phyloP scores from a whole-genome alignment of 371 early-diverging fungal species.

The Mucor racemosus region DNA sequence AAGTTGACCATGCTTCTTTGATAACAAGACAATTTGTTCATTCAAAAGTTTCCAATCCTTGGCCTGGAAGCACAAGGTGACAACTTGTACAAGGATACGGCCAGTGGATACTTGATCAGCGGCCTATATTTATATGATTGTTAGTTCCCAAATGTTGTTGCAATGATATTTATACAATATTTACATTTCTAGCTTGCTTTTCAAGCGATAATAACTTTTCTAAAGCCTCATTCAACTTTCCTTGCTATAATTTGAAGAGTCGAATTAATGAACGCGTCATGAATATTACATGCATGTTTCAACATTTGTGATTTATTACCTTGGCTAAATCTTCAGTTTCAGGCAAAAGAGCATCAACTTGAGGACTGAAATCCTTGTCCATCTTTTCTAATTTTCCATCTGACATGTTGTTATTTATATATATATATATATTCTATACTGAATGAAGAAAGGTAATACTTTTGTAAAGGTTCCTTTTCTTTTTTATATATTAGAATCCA shows the following conservation, averaged over 20 bases:
- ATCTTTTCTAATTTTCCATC: slow-evolving; percentile 83
- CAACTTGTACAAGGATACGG: slow-evolving; percentile 81
- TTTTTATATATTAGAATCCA: background rate
- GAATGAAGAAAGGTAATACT: background rate
- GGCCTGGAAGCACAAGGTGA: slow-evolving; percentile 75
- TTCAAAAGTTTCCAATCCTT: slow-evolving; percentile 88
- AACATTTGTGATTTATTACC: slow-evolving; percentile 40
- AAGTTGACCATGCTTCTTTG: slow-evolving; percentile 95
- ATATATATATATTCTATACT: background rate
- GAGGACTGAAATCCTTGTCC: slow-evolving; percentile 90
- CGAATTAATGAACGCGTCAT: background rate
- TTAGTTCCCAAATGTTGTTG: background rate
- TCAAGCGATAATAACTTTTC: slow-evolving; percentile 80
- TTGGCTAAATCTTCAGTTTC: slow-evolving; percentile 76
- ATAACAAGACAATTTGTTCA: slow-evolving; percentile 86
- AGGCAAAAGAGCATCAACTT: slow-evolving; percentile 79
- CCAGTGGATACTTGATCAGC: slow-evolving; percentile 89
- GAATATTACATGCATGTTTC: no score
- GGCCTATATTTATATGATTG: slow-evolving; percentile 50
- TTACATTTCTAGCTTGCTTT: slow-evolving; percentile 90
- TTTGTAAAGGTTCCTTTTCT: background rate
- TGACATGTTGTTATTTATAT: slow-evolving; percentile 31
- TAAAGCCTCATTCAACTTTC: slow-evolving; percentile 80
- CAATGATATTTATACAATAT: slow-evolving; percentile 10
- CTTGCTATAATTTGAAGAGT: slow-evolving; percentile 50